A percentile compares a stretch with the other conserved stretches of the same genome.
phyloP scores from a whole-genome alignment of 2,329 filamentous ascomycete species.

The Aspergillus sp. region DNA sequence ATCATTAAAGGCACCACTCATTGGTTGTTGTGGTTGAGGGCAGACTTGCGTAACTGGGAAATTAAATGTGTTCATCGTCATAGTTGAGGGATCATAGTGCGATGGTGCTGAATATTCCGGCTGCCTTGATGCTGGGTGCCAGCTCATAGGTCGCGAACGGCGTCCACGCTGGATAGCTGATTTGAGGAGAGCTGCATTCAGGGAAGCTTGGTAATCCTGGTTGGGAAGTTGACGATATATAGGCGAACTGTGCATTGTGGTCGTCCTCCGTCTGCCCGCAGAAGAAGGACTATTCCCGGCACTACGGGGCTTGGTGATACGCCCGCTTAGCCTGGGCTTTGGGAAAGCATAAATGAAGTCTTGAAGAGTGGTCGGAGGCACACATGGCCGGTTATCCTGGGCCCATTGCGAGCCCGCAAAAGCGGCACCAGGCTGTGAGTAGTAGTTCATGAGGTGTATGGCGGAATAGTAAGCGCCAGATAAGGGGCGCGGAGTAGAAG shows the following conservation, averaged over 20 bases:
- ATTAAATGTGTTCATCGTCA: conserved; percentile 19
- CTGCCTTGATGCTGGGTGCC: conserved; percentile 65
- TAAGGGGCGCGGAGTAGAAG: not conserved
- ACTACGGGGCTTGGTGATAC: conserved; percentile 65
- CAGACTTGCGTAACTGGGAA: conserved; percentile 20
- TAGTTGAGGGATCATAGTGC: conserved; percentile 20
- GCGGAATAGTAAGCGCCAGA: not conserved
- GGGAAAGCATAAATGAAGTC: conserved; percentile 50
- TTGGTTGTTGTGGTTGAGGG: conserved; percentile 19
- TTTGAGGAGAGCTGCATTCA: conserved; percentile 46
- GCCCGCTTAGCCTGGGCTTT: conserved; percentile 49
- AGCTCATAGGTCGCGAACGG: conserved; percentile 66
- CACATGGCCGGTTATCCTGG: conserved; percentile 22
- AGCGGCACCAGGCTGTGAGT: conserved; percentile 27
- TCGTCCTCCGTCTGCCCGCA: conserved; percentile 53
- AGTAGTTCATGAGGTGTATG: conserved; percentile 31
- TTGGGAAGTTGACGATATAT: conserved; percentile 37
- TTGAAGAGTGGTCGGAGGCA: conserved; percentile 24
- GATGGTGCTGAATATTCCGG: conserved; percentile 25
- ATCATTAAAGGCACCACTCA: conserved; percentile 17
- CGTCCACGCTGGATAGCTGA: conserved; percentile 33
- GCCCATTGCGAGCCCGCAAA: conserved; percentile 30
- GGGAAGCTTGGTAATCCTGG: conserved; percentile 41
- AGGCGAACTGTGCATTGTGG: conserved; percentile 47
- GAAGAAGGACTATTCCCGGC: conserved; percentile 67